Base-by-base conservation (phyloP, 371 early-diverging fungal species). In the Coemansia sp. region DNA sequence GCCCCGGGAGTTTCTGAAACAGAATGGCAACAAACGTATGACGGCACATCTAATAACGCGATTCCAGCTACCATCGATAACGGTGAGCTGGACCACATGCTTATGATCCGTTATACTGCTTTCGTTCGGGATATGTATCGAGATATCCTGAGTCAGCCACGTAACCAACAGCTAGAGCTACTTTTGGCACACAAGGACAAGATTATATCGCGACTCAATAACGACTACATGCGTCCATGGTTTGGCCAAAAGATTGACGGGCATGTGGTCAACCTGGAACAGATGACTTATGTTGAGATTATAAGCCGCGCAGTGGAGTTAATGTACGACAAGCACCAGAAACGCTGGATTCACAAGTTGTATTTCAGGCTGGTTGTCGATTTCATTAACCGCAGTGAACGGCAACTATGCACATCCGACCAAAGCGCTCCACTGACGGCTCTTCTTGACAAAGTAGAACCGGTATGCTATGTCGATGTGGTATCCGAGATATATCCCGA, bases 231-330 rank as follows among this genome's bases (percentile, higher is more conserved):
- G 44, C 44, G 44, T 12, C 44, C 44, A 15, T 44, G 44, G 44
- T 44, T 44, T 44, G 44, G 44, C 44, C 44, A 44, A 44, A 44
- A 44, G 44, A 15, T 5, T 5, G 44, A 44, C n/a, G 44, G 44
- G 0, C 13, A 5, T n/a, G 44, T 44, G 44, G 44, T 0, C 5
- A 5, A 44, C 6, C 44, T 44, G n/a, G 44, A 61, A 52, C 85
- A 84, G 74, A 94, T 95, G 94, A 93, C 79, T 90, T 90, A n/a
- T 96, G 94, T 94, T 95, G 96, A 67, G 96, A 94, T 84, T 54
- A 84, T 89, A 69, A 90, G 91, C 48, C 82, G 82, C 24, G 84
- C 86, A 32, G 88, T 93, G 21, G 92, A 91, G 76, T 85, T 93
- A 21, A 67, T 93, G 82, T 95, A 90, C 79, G 83, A 93, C 71